Evolutionary conservation across 1,139 yeast genomes (phyloP).

Genomic region (Protomyces gravidus): DNA sequence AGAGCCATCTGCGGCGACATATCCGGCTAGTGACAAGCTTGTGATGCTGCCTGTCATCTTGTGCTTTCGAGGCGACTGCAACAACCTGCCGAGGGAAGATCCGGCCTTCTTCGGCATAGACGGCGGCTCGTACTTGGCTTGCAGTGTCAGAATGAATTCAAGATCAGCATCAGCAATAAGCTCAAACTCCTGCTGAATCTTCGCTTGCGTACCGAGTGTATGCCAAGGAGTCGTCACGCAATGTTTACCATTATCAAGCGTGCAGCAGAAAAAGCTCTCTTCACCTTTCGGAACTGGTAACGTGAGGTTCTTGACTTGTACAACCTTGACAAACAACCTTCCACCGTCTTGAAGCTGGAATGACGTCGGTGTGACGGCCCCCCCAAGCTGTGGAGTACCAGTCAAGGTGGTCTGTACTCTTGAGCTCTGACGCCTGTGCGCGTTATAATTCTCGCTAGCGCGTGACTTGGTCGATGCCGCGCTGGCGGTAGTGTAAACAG

Average conservation of each 20-base stretch:
- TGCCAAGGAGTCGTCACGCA: constrained; percentile 71
- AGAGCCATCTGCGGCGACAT: constrained; percentile 27
- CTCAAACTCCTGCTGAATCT: constrained; percentile 80
- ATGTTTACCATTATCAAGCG: constrained; percentile 86
- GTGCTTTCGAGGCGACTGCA: constrained; percentile 26
- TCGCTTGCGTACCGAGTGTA: constrained; percentile 45
- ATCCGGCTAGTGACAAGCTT: constrained; percentile 15
- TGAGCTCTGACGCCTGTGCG: constrained; percentile 13
- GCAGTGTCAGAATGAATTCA: constrained; percentile 70
- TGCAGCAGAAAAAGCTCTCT: constrained; percentile 36
- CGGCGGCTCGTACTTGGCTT: constrained; percentile 42
- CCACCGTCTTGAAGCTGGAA: constrained; percentile 11
- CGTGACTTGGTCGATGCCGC: not conserved
- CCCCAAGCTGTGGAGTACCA: constrained; percentile 11
- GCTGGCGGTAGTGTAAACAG: constrained; percentile 17
- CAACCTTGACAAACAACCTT: constrained; percentile 16
- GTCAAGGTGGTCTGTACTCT: constrained; percentile 12
- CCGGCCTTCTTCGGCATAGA: constrained; percentile 8
- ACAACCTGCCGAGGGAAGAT: constrained; percentile 22
- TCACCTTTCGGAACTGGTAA: constrained; percentile 25
- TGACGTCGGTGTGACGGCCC: not conserved
- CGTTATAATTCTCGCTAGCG: constrained; percentile 7
- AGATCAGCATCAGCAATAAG: constrained; percentile 62
- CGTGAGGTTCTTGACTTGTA: constrained; percentile 10
- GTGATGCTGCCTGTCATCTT: constrained; percentile 20